These are phyloP conservation scores for Danielozyma ontarioensis DNA, from an alignment of 805 yeast species.

Conservation along the genomic window DNA sequence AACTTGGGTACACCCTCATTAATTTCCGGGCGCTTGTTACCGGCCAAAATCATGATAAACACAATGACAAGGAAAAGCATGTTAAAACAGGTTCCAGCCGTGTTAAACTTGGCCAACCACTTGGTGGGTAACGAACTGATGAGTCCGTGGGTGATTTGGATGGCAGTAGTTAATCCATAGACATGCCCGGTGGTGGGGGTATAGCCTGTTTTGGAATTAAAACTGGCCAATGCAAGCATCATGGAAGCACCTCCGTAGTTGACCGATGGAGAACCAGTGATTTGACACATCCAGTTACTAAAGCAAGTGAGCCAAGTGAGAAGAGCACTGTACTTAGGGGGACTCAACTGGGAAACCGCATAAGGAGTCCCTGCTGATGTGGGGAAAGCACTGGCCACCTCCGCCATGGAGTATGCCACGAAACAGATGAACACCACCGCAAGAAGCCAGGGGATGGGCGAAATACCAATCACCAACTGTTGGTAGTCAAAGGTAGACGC, in stretches of 20 bases:
- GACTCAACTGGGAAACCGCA: constrained; percentile 60
- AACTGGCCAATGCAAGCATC: constrained; percentile 47
- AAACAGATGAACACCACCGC: constrained; percentile 51
- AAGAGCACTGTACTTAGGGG: constrained; percentile 46
- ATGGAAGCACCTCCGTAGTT: constrained; percentile 52
- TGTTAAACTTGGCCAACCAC: constrained; percentile 48
- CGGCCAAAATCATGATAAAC: constrained; percentile 50
- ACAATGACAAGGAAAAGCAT: constrained; percentile 46
- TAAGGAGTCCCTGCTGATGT: constrained; percentile 67
- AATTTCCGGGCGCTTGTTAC: constrained; percentile 35
- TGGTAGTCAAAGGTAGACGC: constrained; percentile 60
- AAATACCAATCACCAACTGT: constrained; percentile 55
- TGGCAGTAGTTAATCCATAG: constrained; percentile 48
- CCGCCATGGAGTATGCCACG: constrained; percentile 62
- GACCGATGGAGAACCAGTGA: constrained; percentile 59
- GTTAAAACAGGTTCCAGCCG: constrained; percentile 46
- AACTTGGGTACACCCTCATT: constrained; percentile 39
- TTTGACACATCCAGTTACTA: constrained; percentile 61
- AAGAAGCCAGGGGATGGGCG: constrained; percentile 57
- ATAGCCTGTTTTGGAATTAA: constrained; percentile 34
- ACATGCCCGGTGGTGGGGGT: constrained; percentile 44
- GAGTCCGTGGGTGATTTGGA: constrained; percentile 42
- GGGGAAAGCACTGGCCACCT: constrained; percentile 61
- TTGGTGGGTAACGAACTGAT: constrained; percentile 52
- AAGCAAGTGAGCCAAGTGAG: constrained; percentile 62